Evolutionary conservation across 2,329 filamentous ascomycete species (phyloP), one percentile per base, ranked within the genome.

Genomic region (Alternaria consortialis): DNA sequence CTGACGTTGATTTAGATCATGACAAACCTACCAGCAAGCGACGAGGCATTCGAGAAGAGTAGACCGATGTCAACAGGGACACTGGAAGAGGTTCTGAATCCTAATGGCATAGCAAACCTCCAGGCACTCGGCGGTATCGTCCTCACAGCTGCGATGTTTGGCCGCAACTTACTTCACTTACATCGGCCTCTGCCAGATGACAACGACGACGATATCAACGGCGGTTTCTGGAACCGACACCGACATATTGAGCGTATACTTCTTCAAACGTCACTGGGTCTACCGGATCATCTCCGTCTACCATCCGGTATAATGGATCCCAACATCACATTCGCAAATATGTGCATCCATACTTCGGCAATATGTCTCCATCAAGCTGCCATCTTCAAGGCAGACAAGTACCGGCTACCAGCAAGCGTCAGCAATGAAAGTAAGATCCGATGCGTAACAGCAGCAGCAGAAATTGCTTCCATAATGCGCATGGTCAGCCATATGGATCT

Each of bases 301-400:
- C 93, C 95, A 0, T 81, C 82, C 15, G 93, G 92, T 0, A 81
- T 97, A 34, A 82, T 84, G 15, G 91, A 94, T 72, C 86, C 93
- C 4, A 98, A 97, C 66, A 88, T 94, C 55, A 88, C 98, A 5
- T 98, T 97, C 76, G 88, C 91, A 58, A 98, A 98, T 72, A 97
- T 99, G 93, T 93, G 92, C 74, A 93, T 99, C 32, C 94, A 98
- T 76, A 97, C 95, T 0, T 97, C 94, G 1, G 93, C 93, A 1
- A 98, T 99, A 55, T 98, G 94, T 77, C 83, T 99, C n/a, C 95
- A 99, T 74, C 95, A 99, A 80, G 95, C 94, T 2, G 95, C 95
- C 27, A 98, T 99, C 20, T 97, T 94, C 85, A 98, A 97, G 77
- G 93, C 94, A 0, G 94, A 98, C 72, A 95, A 93, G 80, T 91